Percentiles rank a stretch among this genome's conserved stretches.
Conservation (phyloP, 2,329 filamentous ascomycete genomes). For the Leptographium wingfieldii region DNA sequence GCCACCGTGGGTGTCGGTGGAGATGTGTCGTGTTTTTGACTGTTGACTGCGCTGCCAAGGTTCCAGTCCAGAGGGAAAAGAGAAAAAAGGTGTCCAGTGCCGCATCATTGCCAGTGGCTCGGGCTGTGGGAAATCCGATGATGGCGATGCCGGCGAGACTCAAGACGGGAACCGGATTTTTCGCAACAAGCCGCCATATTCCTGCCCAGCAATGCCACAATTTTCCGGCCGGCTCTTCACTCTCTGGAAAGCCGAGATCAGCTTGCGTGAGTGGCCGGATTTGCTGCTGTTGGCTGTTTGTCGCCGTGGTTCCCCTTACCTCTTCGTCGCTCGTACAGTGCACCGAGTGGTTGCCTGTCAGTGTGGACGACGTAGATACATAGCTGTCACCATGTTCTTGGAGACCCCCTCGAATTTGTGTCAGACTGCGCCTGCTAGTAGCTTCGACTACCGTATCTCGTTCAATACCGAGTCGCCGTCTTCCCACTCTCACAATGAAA, state of each 20-base stretch:
- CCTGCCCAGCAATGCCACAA: neutral
- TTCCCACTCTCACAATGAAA: constrained; percentile 2
- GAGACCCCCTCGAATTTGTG: neutral
- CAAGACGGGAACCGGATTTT: constrained; percentile 18
- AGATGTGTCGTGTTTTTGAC: constrained; percentile 18
- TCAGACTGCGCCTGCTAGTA: neutral
- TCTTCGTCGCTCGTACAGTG: neutral
- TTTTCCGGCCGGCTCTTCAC: neutral
- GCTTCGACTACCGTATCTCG: neutral
- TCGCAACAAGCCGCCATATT: neutral
- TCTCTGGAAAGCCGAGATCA: neutral
- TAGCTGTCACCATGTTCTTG: constrained; percentile 2
- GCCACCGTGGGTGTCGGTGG: constrained; percentile 9
- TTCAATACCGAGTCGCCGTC: neutral
- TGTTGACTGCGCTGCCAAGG: constrained; percentile 24
- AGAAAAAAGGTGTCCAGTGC: constrained; percentile 34
- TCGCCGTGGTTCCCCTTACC: neutral
- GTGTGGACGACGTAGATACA: constrained; percentile 12
- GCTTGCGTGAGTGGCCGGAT: neutral
- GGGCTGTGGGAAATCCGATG: constrained; percentile 30
- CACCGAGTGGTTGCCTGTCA: constrained; percentile 3
- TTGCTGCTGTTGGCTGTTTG: neutral
- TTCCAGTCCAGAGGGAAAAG: constrained; percentile 35
- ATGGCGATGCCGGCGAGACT: constrained; percentile 21
- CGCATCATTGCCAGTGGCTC: constrained; percentile 18